These are phyloP conservation scores for Bacidia gigantensis DNA, from an alignment of 495 filamentous ascomycete genomes.

Conservation along the genomic window DNA sequence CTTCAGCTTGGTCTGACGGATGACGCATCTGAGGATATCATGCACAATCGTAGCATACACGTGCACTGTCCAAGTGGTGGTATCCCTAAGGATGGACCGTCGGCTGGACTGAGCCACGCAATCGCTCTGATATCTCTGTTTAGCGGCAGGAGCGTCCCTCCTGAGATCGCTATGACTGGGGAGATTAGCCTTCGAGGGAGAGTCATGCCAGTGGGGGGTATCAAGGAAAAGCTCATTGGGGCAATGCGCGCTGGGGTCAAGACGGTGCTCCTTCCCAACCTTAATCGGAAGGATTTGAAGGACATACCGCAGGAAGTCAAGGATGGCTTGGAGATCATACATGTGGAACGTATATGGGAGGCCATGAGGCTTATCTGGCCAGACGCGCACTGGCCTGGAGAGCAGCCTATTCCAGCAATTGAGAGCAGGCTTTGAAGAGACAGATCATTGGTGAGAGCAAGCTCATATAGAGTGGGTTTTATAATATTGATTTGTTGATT, in stretches of 20 bases:
- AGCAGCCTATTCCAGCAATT: slow-evolving; percentile 46
- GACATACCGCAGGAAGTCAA: slow-evolving; percentile 86
- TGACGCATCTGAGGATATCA: slow-evolving; percentile 77
- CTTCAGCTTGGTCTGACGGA: slow-evolving; percentile 77
- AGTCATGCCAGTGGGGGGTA: slow-evolving; percentile 82
- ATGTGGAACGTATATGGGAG: slow-evolving; percentile 79
- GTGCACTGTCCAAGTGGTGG: slow-evolving; percentile 93
- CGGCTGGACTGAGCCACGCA: slow-evolving; percentile 85
- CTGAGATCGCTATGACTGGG: slow-evolving; percentile 93
- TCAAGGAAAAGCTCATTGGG: slow-evolving; percentile 98
- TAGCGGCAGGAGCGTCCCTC: slow-evolving; percentile 73
- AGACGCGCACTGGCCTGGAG: slow-evolving; percentile 62
- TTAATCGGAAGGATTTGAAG: slow-evolving; percentile 86
- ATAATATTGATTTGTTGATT: too few species aligned
- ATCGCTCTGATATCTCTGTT: slow-evolving; percentile 89
- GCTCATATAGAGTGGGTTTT: too few species aligned
- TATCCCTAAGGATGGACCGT: slow-evolving; percentile 85
- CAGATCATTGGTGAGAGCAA: too few species aligned
- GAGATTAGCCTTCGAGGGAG: slow-evolving; percentile 82
- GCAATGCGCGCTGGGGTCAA: slow-evolving; percentile 88
- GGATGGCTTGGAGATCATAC: slow-evolving; percentile 75
- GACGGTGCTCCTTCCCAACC: slow-evolving; percentile 75
- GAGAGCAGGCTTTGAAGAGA: slow-evolving; percentile 41
- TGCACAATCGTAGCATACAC: slow-evolving; percentile 88
- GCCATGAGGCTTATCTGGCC: slow-evolving; percentile 76